These are phyloP conservation scores for Colletotrichum sp. DNA, from an alignment of 2,329 filamentous ascomycete species.

Conservation along the genomic window DNA sequence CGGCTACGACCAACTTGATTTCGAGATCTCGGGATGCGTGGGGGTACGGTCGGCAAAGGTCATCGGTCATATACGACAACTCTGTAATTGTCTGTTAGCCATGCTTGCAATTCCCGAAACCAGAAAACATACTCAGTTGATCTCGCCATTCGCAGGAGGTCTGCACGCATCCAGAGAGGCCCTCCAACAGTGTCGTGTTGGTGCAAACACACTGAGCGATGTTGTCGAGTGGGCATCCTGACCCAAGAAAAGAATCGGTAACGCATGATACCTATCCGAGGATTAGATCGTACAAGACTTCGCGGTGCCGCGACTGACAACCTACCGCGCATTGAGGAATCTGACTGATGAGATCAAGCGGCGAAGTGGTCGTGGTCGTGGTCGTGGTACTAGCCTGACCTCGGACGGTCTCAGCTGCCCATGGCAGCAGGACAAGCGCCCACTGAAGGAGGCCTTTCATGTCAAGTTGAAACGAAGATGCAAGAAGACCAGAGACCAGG, in stretches of 20 bases:
- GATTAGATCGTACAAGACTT: no score
- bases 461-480: background rate
- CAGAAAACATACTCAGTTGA: background rate
- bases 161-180: constrained; percentile 1
- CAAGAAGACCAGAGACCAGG: background rate
- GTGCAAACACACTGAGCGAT: constrained; percentile 9
- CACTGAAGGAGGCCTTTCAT: background rate
- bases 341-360: background rate
- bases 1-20: background rate
- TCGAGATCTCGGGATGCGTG: background rate
- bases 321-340: constrained; percentile 6
- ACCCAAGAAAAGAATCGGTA: background rate
- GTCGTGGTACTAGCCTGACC: background rate
- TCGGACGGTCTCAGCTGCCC: background rate
- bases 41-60: background rate
- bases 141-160: background rate
- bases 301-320: no score
- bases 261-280: background rate
- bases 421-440: constrained; percentile 3
- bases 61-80: background rate
- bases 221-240: background rate
- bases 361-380: background rate
- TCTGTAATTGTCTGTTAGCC: background rate
- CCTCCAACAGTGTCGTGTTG: constrained; percentile 1
- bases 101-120: background rate